Evolutionary conservation across 805 yeast species (phyloP).

Genomic region (Middelhovenomyces tepae): DNA sequence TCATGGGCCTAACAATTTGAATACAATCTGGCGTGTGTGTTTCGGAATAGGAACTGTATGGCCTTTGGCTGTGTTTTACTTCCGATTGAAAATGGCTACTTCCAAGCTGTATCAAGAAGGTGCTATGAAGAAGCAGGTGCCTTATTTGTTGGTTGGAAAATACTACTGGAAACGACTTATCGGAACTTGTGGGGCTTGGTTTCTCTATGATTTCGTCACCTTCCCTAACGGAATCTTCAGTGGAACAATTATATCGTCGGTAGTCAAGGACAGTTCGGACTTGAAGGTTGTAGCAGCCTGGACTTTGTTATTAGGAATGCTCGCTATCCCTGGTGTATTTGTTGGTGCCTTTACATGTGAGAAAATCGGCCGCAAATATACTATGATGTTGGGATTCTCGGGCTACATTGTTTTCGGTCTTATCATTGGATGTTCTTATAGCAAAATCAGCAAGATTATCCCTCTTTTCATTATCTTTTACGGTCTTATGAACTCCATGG

Average conservation of each 20-base stretch:
- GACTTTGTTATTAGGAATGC: conserved; percentile 55
- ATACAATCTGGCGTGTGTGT: conserved; percentile 61
- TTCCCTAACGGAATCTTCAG: conserved; percentile 73
- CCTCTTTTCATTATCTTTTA: conserved; percentile 63
- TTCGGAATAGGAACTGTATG: conserved; percentile 66
- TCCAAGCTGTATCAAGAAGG: conserved; percentile 54
- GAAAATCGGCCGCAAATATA: conserved; percentile 59
- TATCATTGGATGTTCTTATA: conserved; percentile 38
- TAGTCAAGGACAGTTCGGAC: conserved; percentile 33
- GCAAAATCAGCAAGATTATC: conserved; percentile 45
- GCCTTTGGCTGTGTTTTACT: conserved; percentile 66
- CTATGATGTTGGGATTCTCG: conserved; percentile 59
- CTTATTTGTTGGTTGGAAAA: conserved; percentile 50
- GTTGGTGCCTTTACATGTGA: conserved; percentile 62
- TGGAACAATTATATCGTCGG: conserved; percentile 48
- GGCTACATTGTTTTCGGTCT: conserved; percentile 57
- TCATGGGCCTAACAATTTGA: conserved; percentile 30
- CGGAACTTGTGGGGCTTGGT: conserved; percentile 73
- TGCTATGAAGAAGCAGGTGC: conserved; percentile 51
- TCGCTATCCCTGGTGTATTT: conserved; percentile 65
- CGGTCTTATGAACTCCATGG: conserved; percentile 60
- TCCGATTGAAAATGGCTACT: conserved; percentile 61
- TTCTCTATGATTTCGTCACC: conserved; percentile 70
- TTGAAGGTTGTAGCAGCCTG: conserved; percentile 60
- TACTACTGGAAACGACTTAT: conserved; percentile 60